phyloP scores from a whole-genome alignment of 768 basidiomycete species.

The Tricholoma sp. region DNA sequence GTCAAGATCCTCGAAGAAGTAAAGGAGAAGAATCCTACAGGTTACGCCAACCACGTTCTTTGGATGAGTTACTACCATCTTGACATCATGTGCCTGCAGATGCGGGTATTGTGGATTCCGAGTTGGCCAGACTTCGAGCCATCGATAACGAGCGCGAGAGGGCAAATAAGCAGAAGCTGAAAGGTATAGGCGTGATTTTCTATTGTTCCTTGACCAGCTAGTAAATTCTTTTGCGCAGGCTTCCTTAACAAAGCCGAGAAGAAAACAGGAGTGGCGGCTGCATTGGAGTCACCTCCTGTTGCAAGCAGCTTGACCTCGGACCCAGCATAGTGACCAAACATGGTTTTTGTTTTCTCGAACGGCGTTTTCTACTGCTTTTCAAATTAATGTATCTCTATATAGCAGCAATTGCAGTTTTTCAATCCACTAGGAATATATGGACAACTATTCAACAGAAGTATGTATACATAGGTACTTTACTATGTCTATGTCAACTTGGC shows the following conservation, averaged over 20 bases:
- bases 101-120: slow-evolving; percentile 52
- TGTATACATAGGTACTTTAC: not conserved
- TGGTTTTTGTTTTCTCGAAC: not conserved
- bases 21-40: slow-evolving; percentile 56
- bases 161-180: slow-evolving; percentile 64
- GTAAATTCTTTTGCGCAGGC: slow-evolving; percentile 26
- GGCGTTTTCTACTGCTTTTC: not conserved
- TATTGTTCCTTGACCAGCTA: not conserved
- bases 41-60: slow-evolving; percentile 27
- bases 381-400: not conserved
- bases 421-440: not conserved
- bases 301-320: not conserved
- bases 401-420: not conserved
- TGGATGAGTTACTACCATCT: not conserved
- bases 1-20: slow-evolving; percentile 60
- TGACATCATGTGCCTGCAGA: slow-evolving; percentile 33
- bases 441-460: not conserved
- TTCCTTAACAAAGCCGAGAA: slow-evolving; percentile 37
- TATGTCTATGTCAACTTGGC: slow-evolving; percentile 35
- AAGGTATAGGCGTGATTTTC: slow-evolving; percentile 39
- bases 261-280: slow-evolving; percentile 9
- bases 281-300: not conserved
- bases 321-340: not conserved
- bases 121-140: slow-evolving; percentile 53
- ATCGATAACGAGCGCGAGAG: slow-evolving; percentile 66